phyloP scores from a whole-genome alignment of 2,329 filamentous ascomycete species.

The Pestalotiopsis sp. region DNA sequence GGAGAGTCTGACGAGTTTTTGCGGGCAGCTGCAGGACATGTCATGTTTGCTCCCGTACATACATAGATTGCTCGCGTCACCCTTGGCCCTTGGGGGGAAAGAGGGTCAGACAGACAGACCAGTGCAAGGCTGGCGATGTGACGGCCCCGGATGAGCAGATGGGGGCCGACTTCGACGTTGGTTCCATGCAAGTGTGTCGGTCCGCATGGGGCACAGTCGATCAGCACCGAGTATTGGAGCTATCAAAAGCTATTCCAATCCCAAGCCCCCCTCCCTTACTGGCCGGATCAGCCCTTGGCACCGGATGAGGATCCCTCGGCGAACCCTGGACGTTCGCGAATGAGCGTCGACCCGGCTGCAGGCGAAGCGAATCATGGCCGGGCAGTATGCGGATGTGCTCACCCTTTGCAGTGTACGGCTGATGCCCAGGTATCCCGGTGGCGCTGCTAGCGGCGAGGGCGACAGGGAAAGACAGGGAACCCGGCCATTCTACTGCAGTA shows the following conservation, averaged over 20 bases:
- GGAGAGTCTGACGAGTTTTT: neutral
- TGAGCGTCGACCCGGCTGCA: neutral
- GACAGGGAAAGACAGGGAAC: neutral
- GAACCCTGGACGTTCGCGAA: neutral
- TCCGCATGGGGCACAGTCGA: neutral
- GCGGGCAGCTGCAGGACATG: neutral
- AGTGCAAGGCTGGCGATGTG: neutral
- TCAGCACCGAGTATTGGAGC: neutral
- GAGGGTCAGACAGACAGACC: neutral
- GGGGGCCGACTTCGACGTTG: neutral
- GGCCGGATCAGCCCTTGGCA: neutral
- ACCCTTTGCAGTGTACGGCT: neutral
- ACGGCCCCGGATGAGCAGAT: neutral
- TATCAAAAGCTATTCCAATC: neutral
- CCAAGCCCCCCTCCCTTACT: neutral
- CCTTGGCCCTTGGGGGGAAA: neutral
- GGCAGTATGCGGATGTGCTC: neutral
- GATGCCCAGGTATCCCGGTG: neutral
- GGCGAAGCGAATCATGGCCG: neutral
- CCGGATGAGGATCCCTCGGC: neutral
- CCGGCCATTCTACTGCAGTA: neutral
- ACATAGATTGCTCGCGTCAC: neutral
- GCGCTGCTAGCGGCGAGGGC: neutral
- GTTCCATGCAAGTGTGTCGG: neutral
- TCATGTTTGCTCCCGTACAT: slow-evolving; percentile 2